A percentile compares a stretch with the other conserved stretches of the same genome.
Conservation (phyloP, 1,284 basidiomycete species). For the Ceratobasidium sp. region DNA sequence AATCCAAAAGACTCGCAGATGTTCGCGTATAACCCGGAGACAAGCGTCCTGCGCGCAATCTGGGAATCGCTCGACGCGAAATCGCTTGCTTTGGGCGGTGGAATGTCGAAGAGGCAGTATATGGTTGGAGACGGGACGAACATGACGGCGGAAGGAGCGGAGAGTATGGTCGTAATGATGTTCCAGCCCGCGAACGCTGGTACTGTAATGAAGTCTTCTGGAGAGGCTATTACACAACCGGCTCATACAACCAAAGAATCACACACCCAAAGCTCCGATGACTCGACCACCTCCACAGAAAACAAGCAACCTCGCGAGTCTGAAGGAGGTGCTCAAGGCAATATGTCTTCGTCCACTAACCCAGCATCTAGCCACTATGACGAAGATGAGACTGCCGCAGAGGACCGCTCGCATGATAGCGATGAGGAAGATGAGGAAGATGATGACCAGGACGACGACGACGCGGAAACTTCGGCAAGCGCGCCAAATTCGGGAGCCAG, state of each 20-base stretch:
- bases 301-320: neutral
- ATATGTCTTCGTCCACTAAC: neutral
- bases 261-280: neutral
- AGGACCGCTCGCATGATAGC: neutral
- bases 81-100: neutral
- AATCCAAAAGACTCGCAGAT: constrained; percentile 22
- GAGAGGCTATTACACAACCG: neutral
- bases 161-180: constrained; percentile 32
- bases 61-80: constrained; percentile 1
- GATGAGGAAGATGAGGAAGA: neutral
- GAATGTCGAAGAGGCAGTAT: constrained; percentile 30
- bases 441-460: too few relatives aligned
- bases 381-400: neutral
- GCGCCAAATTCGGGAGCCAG: too few relatives aligned
- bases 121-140: constrained; percentile 11
- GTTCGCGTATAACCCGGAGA: constrained; percentile 23
- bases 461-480: too few relatives aligned
- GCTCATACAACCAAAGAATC: neutral
- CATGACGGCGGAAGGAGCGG: constrained; percentile 20
- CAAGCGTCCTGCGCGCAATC: constrained; percentile 18
- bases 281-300: neutral
- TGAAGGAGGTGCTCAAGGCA: neutral
- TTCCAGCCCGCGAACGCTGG: constrained; percentile 3
- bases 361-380: neutral
- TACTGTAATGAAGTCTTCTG: neutral